Evolutionary conservation across 345 rosid species (phyloP).

Genomic region (Murraya koenigii): DNA sequence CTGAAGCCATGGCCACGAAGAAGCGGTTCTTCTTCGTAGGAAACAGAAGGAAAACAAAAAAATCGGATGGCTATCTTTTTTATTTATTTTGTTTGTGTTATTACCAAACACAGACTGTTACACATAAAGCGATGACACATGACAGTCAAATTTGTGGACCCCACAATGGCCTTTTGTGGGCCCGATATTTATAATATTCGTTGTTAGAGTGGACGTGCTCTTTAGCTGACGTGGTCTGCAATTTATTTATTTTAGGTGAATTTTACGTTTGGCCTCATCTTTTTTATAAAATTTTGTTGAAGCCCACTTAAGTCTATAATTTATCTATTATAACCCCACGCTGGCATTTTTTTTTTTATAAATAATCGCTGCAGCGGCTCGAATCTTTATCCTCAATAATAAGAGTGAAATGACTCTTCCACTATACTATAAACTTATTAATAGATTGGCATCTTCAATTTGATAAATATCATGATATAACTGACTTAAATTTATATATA

Average conservation of each 20-base stretch:
- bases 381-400: too few species aligned
- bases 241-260: neutral
- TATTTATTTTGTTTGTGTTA: neutral
- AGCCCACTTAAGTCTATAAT: too few species aligned
- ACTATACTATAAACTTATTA: too few species aligned
- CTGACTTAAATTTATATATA: neutral
- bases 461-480: too few species aligned
- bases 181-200: neutral
- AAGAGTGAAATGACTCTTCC: too few species aligned
- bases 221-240: neutral
- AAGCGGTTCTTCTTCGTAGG: neutral
- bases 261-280: too few species aligned
- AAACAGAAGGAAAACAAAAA: neutral
- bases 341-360: too few species aligned
- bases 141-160: neutral
- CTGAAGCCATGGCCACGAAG: slow-evolving; percentile 10
- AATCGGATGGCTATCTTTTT: neutral
- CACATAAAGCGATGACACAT: neutral
- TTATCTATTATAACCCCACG: too few species aligned
- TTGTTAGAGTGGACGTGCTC: neutral
- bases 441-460: too few species aligned
- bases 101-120: neutral
- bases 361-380: too few species aligned
- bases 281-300: too few species aligned
- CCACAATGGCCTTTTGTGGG: neutral